phyloP scores from a whole-genome alignment of 2,329 filamentous ascomycete species.

The Tetracladium maxilliforme region DNA sequence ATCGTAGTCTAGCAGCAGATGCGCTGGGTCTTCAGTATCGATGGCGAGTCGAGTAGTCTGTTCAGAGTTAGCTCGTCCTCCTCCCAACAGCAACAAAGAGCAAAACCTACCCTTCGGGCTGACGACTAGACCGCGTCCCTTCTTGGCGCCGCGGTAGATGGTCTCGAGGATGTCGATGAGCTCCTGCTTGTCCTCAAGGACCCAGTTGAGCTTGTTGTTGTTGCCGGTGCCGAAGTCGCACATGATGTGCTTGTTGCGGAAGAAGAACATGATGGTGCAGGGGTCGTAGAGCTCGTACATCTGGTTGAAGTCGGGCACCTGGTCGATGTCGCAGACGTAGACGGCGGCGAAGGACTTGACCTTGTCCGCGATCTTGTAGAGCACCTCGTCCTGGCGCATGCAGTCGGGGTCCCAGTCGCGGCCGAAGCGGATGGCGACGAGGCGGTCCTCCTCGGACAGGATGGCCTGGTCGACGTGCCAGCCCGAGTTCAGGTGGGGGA shows the following conservation, averaged over 20 bases:
- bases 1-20: not conserved
- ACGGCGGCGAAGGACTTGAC: constrained; percentile 90
- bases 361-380: constrained; percentile 84
- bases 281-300: constrained; percentile 93
- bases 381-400: constrained; percentile 79
- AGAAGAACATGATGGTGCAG: constrained; percentile 95
- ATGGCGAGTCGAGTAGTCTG: constrained; percentile 19
- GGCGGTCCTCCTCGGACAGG: constrained; percentile 72
- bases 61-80: too few species aligned
- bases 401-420: constrained; percentile 71
- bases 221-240: constrained; percentile 95
- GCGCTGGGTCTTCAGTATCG: constrained; percentile 14
- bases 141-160: constrained; percentile 96
- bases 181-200: constrained; percentile 95
- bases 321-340: constrained; percentile 86
- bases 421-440: constrained; percentile 89
- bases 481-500: constrained; percentile 79
- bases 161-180: constrained; percentile 97
- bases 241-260: constrained; percentile 98
- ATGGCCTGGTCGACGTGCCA: constrained; percentile 99
- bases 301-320: constrained; percentile 83
- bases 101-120: constrained; percentile 76
- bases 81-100: constrained; percentile 28
- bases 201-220: constrained; percentile 97
- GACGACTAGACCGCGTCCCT: constrained; percentile 89